Evolutionary conservation across 371 early-diverging fungal species (phyloP).

Genomic region (Mucor lusitanicus): DNA sequence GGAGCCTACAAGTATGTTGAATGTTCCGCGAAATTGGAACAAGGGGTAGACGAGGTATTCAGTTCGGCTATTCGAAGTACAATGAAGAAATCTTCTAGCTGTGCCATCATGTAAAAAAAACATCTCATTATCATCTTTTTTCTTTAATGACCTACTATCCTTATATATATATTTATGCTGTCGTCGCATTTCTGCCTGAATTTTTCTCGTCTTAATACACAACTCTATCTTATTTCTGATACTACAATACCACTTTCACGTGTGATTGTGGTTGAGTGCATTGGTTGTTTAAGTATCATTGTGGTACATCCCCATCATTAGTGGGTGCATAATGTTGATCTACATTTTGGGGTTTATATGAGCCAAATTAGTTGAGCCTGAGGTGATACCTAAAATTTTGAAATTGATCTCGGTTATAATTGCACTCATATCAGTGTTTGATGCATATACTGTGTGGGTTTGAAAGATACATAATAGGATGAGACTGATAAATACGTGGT

Average conservation of each 20-base stretch:
- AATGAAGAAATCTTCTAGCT: constrained; percentile 16
- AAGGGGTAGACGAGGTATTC: constrained; percentile 35
- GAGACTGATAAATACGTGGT: no score
- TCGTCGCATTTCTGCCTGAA: not conserved
- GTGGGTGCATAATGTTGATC: not conserved
- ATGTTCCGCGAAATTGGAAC: constrained; percentile 31
- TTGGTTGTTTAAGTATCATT: not conserved
- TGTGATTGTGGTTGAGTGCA: not conserved
- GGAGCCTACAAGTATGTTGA: constrained; percentile 33
- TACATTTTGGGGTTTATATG: not conserved
- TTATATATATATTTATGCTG: not conserved
- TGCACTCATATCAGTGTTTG: not conserved
- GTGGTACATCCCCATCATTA: not conserved
- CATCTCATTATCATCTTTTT: not conserved
- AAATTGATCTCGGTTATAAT: not conserved
- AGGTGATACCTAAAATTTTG: not conserved
- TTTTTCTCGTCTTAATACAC: not conserved
- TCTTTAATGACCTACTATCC: not conserved
- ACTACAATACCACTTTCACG: not conserved
- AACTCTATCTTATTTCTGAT: not conserved
- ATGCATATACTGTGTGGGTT: no score
- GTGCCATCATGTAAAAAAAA: constrained; percentile 21
- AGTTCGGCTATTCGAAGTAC: constrained; percentile 24
- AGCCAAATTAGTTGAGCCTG: not conserved
- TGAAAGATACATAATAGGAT: no score